A percentile compares a stretch with the other conserved stretches of the same genome.
Evolutionary conservation across 352 stramenopile genomes (phyloP).

Genomic region (Aphanomyces invadans): DNA sequence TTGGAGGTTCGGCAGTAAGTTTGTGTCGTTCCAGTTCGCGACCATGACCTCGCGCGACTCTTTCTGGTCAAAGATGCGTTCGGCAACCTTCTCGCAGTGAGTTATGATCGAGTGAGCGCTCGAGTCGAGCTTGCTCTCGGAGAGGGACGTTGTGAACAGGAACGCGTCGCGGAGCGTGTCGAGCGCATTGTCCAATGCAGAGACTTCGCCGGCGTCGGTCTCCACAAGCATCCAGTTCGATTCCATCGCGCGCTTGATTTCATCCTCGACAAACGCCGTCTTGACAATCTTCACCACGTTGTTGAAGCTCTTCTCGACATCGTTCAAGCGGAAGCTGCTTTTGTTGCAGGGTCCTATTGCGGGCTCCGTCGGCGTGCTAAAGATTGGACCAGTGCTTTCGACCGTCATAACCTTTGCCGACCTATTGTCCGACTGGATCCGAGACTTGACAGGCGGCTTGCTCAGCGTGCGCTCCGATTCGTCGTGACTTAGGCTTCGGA

Average conservation of each 20-base stretch:
- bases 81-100: conserved; percentile 59
- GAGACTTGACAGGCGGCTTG: conserved; percentile 1
- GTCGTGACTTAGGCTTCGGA: conserved; percentile 6
- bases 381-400: not conserved
- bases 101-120: conserved; percentile 40
- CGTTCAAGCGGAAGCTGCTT: conserved; percentile 18
- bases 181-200: conserved; percentile 65
- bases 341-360: too few species aligned
- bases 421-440: not conserved
- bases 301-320: conserved; percentile 22
- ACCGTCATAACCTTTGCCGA: not conserved
- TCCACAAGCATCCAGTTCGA: conserved; percentile 67
- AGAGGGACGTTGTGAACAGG: conserved; percentile 59
- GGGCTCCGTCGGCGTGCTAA: not conserved
- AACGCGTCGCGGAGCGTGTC: conserved; percentile 30
- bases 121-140: conserved; percentile 60
- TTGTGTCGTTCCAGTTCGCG: conserved; percentile 47
- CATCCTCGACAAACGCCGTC: conserved; percentile 18
- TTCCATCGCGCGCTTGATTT: not conserved
- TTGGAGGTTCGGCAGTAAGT: conserved; percentile 63
- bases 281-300: conserved; percentile 22
- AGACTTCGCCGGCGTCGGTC: conserved; percentile 66
- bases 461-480: conserved; percentile 6
- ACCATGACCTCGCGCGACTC: conserved; percentile 81
- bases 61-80: conserved; percentile 53